Base-by-base conservation (phyloP, 2,329 filamentous ascomycete genomes). In the Trematosphaeria pertusa region DNA sequence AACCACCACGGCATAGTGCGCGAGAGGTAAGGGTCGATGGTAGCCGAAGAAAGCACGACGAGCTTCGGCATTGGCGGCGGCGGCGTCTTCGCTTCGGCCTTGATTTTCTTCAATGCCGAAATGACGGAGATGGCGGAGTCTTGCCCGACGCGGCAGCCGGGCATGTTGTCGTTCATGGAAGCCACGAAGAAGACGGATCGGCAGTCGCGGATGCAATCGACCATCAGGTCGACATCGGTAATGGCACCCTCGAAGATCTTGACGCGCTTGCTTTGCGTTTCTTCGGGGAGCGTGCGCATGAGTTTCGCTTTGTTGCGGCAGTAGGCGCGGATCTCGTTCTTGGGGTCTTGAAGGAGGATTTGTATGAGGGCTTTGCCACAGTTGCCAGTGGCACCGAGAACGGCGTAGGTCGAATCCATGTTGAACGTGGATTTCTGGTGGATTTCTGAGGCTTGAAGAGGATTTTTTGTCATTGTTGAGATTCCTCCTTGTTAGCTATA, bases 241-340 rank as follows among this genome's bases (percentile, higher is more conserved):
- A 80, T 69, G 50, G 50, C 68, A 32, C 77, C 77, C 45, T 73
- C 69, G 51, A 75, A 79, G 22, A 80, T 60, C 1, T 65, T 21
- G 11, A 78, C 68, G 4, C 61, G 61, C 34, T 67, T 59, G 49
- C 58, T 68, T 6, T 65, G 52, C 1, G 33, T 46, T 5, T 70
- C 36, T n/a, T 64, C 56, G 1, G 77, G 76, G 2, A 74, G 8
- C 3, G 71, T 43, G 0, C 42, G 46, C 3, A 56, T 12, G 3
- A 80, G 70, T 52, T 79, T 80, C 7, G 61, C 20, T 12, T 58
- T 50, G 54, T 72, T 73, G 46, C 77, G 78, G 45, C 75, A 77
- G 61, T 75, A 80, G 15, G 73, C 76, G 44, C 75, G 53, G 47
- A 81, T 63, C 3, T 53, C 50, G 24, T 43, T 56, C 7, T 67